phyloP scores from a whole-genome alignment of 495 filamentous ascomycete species.

The Annulohypoxylon maeteangense region DNA sequence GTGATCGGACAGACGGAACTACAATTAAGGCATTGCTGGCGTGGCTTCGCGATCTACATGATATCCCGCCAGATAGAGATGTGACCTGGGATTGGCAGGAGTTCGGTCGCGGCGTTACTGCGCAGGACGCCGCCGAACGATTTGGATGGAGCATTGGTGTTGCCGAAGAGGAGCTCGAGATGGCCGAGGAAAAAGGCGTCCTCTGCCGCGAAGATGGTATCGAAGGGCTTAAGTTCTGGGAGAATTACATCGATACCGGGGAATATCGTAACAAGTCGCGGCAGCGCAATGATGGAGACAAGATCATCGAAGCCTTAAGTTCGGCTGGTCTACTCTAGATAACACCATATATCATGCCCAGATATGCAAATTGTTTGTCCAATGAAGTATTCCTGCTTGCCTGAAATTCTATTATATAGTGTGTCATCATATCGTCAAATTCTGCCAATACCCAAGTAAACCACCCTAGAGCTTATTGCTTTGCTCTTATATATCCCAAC shows the following conservation, averaged over 20 bases:
- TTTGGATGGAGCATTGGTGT: slow-evolving; percentile 99
- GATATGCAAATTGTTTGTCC: not conserved
- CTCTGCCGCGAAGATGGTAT: slow-evolving; percentile 86
- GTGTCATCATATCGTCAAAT: not conserved
- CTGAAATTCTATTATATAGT: slow-evolving; percentile 13
- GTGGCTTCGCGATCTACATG: slow-evolving; percentile 81
- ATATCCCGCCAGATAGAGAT: slow-evolving; percentile 69
- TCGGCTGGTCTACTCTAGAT: slow-evolving; percentile 54
- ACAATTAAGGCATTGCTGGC: slow-evolving; percentile 78
- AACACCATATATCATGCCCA: slow-evolving; percentile 42
- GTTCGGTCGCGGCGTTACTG: slow-evolving; percentile 87
- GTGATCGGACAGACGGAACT: slow-evolving; percentile 90
- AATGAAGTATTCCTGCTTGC: not conserved
- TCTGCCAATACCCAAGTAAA: slow-evolving; percentile 1
- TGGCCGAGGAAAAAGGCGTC: slow-evolving; percentile 90
- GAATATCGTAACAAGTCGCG: slow-evolving; percentile 44
- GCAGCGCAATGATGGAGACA: slow-evolving; percentile 36
- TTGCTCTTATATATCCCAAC: not conserved
- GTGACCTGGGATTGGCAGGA: slow-evolving; percentile 77
- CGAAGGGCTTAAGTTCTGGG: slow-evolving; percentile 85
- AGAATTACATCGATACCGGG: slow-evolving; percentile 68
- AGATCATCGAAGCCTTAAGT: slow-evolving; percentile 46
- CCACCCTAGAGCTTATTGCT: not conserved
- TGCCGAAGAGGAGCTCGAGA: slow-evolving; percentile 92
- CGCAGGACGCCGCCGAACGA: slow-evolving; percentile 85